These are phyloP conservation scores for Tricholoma sp. DNA, from an alignment of 768 basidiomycete genomes.

Conservation along the genomic window DNA sequence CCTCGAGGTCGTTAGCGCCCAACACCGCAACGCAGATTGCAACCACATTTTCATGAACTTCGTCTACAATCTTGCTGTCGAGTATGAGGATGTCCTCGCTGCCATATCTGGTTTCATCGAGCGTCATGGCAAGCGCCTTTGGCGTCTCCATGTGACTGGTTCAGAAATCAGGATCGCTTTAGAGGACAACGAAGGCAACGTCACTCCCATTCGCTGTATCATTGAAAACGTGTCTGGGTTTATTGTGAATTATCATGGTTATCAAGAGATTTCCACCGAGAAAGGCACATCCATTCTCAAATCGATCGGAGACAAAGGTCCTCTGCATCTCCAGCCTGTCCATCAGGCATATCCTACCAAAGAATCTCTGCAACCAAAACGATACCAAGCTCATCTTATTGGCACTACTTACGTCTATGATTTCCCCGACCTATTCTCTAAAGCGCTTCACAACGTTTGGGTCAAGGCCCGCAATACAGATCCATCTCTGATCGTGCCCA, in stretches of 20 bases:
- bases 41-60: slow-evolving; percentile 99
- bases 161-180: slow-evolving; percentile 95
- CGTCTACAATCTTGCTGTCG: slow-evolving; percentile 92
- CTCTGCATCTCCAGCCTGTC: slow-evolving; percentile 93
- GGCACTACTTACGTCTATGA: slow-evolving; percentile 99
- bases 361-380: slow-evolving; percentile 96
- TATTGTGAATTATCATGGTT: slow-evolving; percentile 96
- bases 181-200: slow-evolving; percentile 92
- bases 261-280: slow-evolving; percentile 97
- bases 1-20: slow-evolving; percentile 86
- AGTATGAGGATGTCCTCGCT: slow-evolving; percentile 93
- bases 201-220: slow-evolving; percentile 93
- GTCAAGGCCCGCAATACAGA: slow-evolving; percentile 59
- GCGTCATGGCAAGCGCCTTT: slow-evolving; percentile 95
- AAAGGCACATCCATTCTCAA: slow-evolving; percentile 94
- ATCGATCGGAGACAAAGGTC: slow-evolving; percentile 97
- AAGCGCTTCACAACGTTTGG: slow-evolving; percentile 95
- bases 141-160: slow-evolving; percentile 96
- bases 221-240: slow-evolving; percentile 99
- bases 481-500: slow-evolving; percentile 67
- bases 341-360: slow-evolving; percentile 93
- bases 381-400: slow-evolving; percentile 97
- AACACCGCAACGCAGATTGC: slow-evolving; percentile 90
- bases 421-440: slow-evolving; percentile 98
- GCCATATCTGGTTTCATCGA: slow-evolving; percentile 99